Evolutionary conservation across 305 asterid genomes (phyloP), one percentile per base, ranked within the genome.

Genomic region (Lippia alba): DNA sequence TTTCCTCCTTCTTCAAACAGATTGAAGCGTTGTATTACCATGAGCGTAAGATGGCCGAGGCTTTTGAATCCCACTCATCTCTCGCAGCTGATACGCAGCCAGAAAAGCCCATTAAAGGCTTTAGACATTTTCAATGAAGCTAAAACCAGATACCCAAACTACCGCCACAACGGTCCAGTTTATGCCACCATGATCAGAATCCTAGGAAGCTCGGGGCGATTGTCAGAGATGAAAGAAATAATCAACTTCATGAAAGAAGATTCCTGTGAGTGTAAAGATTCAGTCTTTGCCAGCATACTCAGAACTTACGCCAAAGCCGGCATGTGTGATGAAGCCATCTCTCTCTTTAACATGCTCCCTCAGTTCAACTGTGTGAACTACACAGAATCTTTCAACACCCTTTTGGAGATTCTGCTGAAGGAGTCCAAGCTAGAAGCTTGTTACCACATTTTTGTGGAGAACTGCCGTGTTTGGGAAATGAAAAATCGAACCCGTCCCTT

Each of bases 41-140:
- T 89, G 93, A 75, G 80, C 57, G 59, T 88, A 30, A 86, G 91
- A 80, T 88, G 96, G 96, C 96, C 96, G 6, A 82, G 90, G 79
- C 62, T 79, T 65, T 74, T 90, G 67, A 82, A 80, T 5, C 86
- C 95, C 20, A 79, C 87, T 34, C 84, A 83, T 39, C 96, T 91
- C 80, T 86, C 94, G 0, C 91, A 84, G 84, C 70, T 94, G 17
- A 76, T 89, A 73, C 79, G 78, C 54, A 71, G 78, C 64, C 96
- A 93, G 89, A 89, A 85, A 77, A 91, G 81, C 81, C 97, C 97
- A 11, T 65, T 83, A 36, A 94, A 83, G 79, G 96, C 97, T 34
- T 85, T 94, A 75, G 83, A 85, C 76, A 66, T 87, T 64, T 93
- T 91, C 76, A 78, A 81, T 6, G 86, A 87, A 75, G 93, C 84